Evolutionary conservation across 495 filamentous ascomycete genomes (phyloP).

Genomic region (Aspergillus mulundensis): DNA sequence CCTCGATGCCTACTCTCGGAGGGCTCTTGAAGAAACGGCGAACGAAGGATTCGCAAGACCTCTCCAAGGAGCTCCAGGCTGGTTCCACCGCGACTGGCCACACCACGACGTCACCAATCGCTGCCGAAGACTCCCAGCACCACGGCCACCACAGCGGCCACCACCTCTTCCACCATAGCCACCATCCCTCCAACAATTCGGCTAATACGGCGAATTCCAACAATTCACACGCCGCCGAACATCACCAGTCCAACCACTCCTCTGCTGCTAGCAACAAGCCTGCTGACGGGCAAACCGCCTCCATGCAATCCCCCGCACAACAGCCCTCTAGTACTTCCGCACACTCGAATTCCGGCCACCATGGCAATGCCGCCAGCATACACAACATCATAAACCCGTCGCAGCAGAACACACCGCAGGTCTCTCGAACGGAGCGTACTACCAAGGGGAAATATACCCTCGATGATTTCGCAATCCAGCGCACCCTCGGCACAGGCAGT

Average conservation of each 20-base stretch:
- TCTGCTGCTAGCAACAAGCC: slow-evolving; percentile 11
- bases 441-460: slow-evolving; percentile 99
- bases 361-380: slow-evolving; percentile 43
- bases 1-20: slow-evolving; percentile 48
- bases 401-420: slow-evolving; percentile 24
- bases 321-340: slow-evolving; percentile 25
- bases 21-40: slow-evolving; percentile 96
- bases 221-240: background rate
- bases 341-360: slow-evolving; percentile 17
- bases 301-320: slow-evolving; percentile 41
- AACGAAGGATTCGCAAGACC: slow-evolving; percentile 71
- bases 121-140: slow-evolving; percentile 28
- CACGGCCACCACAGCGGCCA: slow-evolving; percentile 13
- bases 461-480: slow-evolving; percentile 77
- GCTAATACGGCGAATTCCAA: background rate
- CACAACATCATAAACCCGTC: slow-evolving; percentile 40
- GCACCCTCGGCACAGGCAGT: slow-evolving; percentile 92
- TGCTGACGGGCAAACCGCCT: slow-evolving; percentile 28
- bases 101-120: slow-evolving; percentile 45
- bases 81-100: slow-evolving; percentile 52
- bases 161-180: slow-evolving; percentile 10
- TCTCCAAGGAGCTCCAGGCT: slow-evolving; percentile 48
- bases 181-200: slow-evolving; percentile 21
- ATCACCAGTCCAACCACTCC: slow-evolving; percentile 19
- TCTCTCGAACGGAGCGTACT: slow-evolving; percentile 47